A percentile compares a stretch with the other conserved stretches of the same genome.
These are phyloP conservation scores for Pulveroboletus ravenelii DNA, from an alignment of 768 basidiomycete genomes.

Conservation along the genomic window DNA sequence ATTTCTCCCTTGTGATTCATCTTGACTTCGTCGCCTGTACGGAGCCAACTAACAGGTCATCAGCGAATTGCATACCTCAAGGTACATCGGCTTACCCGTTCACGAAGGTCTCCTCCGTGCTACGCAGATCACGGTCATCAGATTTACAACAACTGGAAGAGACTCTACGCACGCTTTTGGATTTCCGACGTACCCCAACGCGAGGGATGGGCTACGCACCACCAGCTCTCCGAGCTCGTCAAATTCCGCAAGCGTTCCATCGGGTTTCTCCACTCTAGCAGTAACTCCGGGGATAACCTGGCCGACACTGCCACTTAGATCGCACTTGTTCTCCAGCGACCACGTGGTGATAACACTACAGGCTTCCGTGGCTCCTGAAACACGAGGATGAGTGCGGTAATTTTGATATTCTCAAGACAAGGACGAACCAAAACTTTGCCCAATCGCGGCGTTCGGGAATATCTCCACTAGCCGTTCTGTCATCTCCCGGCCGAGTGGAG, in stretches of 20 bases:
- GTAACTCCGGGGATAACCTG: constrained; percentile 52
- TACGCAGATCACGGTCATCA: constrained; percentile 24
- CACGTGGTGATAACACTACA: constrained; percentile 48
- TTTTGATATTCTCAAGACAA: background rate
- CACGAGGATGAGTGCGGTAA: background rate
- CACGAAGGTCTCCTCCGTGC: constrained; percentile 60
- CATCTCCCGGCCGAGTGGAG: constrained; percentile 52
- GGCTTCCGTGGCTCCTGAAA: constrained; percentile 60
- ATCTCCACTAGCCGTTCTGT: constrained; percentile 40
- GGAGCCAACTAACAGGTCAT: constrained; percentile 48
- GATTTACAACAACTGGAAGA: background rate
- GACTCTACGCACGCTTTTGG: constrained; percentile 48
- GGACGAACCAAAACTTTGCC: constrained; percentile 56
- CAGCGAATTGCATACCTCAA: background rate
- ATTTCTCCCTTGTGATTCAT: constrained; percentile 59
- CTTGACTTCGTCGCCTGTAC: constrained; percentile 66
- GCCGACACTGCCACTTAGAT: constrained; percentile 53
- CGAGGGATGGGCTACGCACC: constrained; percentile 55
- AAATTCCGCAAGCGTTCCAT: constrained; percentile 51
- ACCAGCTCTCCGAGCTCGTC: constrained; percentile 62
- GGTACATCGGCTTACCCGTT: constrained; percentile 32
- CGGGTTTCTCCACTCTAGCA: constrained; percentile 53
- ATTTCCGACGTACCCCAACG: constrained; percentile 55
- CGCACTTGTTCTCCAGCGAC: constrained; percentile 40
- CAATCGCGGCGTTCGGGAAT: constrained; percentile 49